Percentiles rank a stretch among this genome's conserved stretches.
These are phyloP conservation scores for Annulohypoxylon nitens DNA, from an alignment of 495 filamentous ascomycete genomes.

Conservation along the genomic window DNA sequence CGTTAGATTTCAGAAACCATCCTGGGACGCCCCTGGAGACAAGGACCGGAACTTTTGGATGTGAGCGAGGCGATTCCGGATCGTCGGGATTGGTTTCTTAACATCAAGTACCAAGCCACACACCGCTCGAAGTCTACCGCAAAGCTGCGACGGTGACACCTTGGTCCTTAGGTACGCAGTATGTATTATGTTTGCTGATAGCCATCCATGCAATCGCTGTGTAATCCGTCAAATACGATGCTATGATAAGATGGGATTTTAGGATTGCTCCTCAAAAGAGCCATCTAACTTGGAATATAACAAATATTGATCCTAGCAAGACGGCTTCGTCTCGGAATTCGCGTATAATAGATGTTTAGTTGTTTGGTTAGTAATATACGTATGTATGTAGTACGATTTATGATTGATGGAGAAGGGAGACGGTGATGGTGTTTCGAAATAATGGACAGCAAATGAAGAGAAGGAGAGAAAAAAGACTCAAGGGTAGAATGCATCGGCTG, in stretches of 20 bases:
- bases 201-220: background rate
- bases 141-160: background rate
- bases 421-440: too few relatives aligned
- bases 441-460: too few relatives aligned
- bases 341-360: background rate
- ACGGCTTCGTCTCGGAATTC: background rate
- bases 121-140: background rate
- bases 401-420: too few relatives aligned
- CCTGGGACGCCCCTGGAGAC: constrained; percentile 1
- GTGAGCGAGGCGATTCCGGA: constrained; percentile 12
- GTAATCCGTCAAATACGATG: constrained; percentile 11
- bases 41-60: background rate
- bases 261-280: constrained; percentile 7
- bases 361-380: background rate
- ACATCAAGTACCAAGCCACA: constrained; percentile 34
- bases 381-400: background rate
- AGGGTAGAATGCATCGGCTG: too few relatives aligned
- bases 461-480: too few relatives aligned
- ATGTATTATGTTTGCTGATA: too few relatives aligned
- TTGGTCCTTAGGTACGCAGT: background rate
- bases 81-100: constrained; percentile 13
- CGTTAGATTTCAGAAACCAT: constrained; percentile 14
- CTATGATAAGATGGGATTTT: constrained; percentile 22
- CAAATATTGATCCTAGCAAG: background rate
- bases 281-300: background rate